Conservation (phyloP, 176 grass and related monocot species). For the Oryza rufipogon region DNA sequence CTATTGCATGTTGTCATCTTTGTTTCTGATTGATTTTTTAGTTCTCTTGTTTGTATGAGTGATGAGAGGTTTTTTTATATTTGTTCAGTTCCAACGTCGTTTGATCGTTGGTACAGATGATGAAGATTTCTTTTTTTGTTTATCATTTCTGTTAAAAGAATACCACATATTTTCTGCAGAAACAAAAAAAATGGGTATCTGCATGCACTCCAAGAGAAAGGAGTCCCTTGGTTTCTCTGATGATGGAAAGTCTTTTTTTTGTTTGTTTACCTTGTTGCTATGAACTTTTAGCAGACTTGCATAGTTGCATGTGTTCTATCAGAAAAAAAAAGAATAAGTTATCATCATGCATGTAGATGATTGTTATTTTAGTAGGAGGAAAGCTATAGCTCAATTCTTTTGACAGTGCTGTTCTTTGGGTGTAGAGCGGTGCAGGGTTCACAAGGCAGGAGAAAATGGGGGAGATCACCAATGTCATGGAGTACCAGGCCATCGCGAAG, state of each 20-base stretch:
- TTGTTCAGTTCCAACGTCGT: neutral
- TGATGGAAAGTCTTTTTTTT: neutral
- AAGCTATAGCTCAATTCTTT: neutral
- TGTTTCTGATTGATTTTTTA: neutral
- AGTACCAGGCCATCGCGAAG: slow-evolving; percentile 86
- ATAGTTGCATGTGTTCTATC: neutral
- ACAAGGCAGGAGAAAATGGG: slow-evolving; percentile 24
- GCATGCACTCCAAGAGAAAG: slow-evolving; percentile 26
- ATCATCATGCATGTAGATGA: neutral
- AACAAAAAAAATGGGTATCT: slow-evolving; percentile 43
- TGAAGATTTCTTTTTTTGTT: neutral
- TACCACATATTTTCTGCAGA: slow-evolving; percentile 25
- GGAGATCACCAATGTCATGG: slow-evolving; percentile 79
- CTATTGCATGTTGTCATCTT: neutral
- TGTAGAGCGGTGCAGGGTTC: slow-evolving; percentile 30
- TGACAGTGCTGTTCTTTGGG: slow-evolving; percentile 18
- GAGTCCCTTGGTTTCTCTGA: slow-evolving; percentile 12
- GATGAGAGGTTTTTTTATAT: neutral
- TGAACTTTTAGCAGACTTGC: neutral
- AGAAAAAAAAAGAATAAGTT: neutral
- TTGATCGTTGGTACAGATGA: neutral
- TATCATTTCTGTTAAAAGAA: neutral
- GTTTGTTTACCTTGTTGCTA: neutral
- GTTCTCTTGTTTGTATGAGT: neutral
- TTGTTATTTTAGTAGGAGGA: neutral